phyloP scores from a whole-genome alignment of 148 eudicot species.

The Talinum fruticosum region DNA sequence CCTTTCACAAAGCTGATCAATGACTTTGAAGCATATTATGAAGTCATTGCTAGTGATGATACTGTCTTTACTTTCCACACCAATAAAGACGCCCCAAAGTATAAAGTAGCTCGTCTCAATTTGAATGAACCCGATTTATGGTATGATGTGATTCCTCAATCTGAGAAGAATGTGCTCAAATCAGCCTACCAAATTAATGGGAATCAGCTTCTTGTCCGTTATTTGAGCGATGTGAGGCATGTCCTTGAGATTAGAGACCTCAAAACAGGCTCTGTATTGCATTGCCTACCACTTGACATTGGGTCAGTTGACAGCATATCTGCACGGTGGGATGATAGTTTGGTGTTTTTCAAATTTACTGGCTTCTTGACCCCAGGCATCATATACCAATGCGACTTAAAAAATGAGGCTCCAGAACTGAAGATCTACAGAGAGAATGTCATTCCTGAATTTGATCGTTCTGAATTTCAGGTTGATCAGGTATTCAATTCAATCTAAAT shows the following conservation, averaged over 20 bases:
- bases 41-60: conserved; percentile 67
- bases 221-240: conserved; percentile 78
- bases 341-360: conserved; percentile 59
- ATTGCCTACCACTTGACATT: conserved; percentile 76
- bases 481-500: conserved; percentile 31
- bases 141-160: conserved; percentile 67
- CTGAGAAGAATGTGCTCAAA: conserved; percentile 83
- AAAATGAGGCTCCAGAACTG: conserved; percentile 49
- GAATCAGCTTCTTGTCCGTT: conserved; percentile 65
- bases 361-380: conserved; percentile 88
- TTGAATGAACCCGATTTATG: conserved; percentile 61
- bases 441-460: conserved; percentile 79
- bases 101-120: conserved; percentile 80
- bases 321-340: conserved; percentile 57
- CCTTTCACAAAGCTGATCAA: conserved; percentile 84
- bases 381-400: conserved; percentile 66
- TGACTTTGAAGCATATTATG: conserved; percentile 72
- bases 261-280: conserved; percentile 58
- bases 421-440: conserved; percentile 69
- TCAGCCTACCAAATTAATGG: conserved; percentile 66
- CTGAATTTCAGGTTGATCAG: conserved; percentile 71
- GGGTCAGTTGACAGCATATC: conserved; percentile 74
- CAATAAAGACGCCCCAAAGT: conserved; percentile 83
- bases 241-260: conserved; percentile 80
- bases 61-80: conserved; percentile 76